Percentiles rank a stretch among this genome's conserved stretches.
Conservation (phyloP, 2,329 filamentous ascomycete genomes). For the Karstenula rhodostoma region DNA sequence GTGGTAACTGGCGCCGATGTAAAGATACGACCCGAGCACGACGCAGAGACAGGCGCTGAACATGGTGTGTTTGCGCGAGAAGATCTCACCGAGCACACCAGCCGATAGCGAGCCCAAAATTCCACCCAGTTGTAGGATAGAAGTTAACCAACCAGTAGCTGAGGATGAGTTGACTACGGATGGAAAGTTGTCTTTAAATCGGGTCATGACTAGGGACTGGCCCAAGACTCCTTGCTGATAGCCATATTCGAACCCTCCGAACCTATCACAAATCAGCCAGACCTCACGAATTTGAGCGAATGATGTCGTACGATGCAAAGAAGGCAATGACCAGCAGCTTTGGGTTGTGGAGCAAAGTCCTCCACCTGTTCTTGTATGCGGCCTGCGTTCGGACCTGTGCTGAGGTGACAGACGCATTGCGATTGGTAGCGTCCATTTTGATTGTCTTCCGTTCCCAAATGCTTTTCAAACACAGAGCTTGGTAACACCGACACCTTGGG, state of each 20-base stretch:
- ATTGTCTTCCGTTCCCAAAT: not conserved
- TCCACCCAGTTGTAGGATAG: conserved; percentile 60
- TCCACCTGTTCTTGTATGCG: conserved; percentile 40
- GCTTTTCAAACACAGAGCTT: not conserved
- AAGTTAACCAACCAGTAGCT: conserved; percentile 62
- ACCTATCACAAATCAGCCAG: conserved; percentile 39
- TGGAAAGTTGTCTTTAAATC: conserved; percentile 61
- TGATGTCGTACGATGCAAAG: conserved; percentile 38
- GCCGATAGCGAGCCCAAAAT: conserved; percentile 59
- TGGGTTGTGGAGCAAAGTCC: conserved; percentile 36
- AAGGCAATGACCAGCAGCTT: conserved; percentile 41
- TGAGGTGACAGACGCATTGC: conserved; percentile 36
- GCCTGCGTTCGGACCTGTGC: conserved; percentile 33
- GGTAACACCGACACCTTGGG: not conserved
- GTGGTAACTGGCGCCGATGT: conserved; percentile 53
- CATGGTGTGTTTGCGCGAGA: conserved; percentile 63
- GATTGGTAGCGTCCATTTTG: conserved; percentile 31
- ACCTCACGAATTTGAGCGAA: no score
- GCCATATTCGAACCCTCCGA: conserved; percentile 62
- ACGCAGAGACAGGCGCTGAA: conserved; percentile 59
- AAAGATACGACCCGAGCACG: conserved; percentile 51
- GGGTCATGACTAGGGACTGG: conserved; percentile 62
- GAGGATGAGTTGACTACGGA: conserved; percentile 56
- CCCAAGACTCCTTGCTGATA: conserved; percentile 65
- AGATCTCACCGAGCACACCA: conserved; percentile 59